Percentiles rank a stretch among this genome's conserved stretches.
These are phyloP conservation scores for Penicillium sumatraense DNA, from an alignment of 2,329 filamentous ascomycete genomes.

Conservation along the genomic window DNA sequence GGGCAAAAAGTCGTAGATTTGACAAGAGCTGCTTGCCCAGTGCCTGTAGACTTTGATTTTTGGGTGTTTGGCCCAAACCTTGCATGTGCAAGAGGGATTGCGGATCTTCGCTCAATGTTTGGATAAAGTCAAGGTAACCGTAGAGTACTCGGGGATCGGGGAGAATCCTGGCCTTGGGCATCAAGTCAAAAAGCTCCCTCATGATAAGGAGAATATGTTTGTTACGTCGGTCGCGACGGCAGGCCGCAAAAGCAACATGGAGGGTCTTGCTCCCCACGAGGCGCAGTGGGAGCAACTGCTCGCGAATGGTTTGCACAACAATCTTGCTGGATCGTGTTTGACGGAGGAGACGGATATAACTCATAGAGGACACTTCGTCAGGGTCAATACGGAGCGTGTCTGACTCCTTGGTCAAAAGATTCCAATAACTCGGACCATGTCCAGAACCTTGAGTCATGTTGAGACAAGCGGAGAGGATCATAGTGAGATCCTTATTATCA, in stretches of 20 bases:
- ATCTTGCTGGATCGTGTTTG: constrained; percentile 67
- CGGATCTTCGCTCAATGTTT: constrained; percentile 30
- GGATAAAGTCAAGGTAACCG: constrained; percentile 35
- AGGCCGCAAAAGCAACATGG: constrained; percentile 73
- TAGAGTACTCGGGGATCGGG: constrained; percentile 36
- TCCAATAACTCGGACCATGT: constrained; percentile 78
- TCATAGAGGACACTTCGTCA: constrained; percentile 71
- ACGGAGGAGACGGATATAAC: constrained; percentile 70
- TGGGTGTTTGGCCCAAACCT: constrained; percentile 26
- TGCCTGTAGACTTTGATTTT: constrained; percentile 21
- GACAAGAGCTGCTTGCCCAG: constrained; percentile 32
- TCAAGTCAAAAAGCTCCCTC: constrained; percentile 66
- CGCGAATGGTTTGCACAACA: constrained; percentile 62
- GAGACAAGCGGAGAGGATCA: constrained; percentile 68
- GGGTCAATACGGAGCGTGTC: constrained; percentile 64
- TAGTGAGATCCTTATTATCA: constrained; percentile 64
- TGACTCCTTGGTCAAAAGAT: constrained; percentile 62
- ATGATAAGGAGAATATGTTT: constrained; percentile 69
- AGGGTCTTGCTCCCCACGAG: constrained; percentile 61
- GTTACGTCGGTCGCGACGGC: constrained; percentile 77
- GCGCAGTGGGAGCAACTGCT: constrained; percentile 54
- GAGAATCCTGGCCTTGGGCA: constrained; percentile 49
- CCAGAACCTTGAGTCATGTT: constrained; percentile 63
- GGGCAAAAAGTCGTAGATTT: constrained; percentile 28
- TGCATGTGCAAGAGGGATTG: constrained; percentile 33